These are phyloP conservation scores for Chaetomium sp. DNA, from an alignment of 2,329 filamentous ascomycete species.

Conservation along the genomic window DNA sequence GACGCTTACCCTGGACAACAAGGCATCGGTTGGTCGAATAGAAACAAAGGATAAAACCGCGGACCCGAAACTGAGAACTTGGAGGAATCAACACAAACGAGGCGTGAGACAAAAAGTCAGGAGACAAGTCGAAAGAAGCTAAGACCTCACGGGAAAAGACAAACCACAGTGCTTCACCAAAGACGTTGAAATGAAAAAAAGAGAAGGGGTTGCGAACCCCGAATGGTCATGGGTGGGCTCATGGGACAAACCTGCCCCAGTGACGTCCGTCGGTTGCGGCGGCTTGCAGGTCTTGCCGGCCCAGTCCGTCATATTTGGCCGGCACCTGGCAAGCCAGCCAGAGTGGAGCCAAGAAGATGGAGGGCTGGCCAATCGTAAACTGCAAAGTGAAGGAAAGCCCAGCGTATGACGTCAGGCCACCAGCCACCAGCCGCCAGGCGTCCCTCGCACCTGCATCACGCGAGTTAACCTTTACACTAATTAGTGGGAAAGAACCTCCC, in stretches of 20 bases:
- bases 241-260: neutral
- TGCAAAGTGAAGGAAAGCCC: too few species aligned
- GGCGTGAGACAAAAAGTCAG: too few species aligned
- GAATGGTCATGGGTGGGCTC: too few species aligned
- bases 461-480: neutral
- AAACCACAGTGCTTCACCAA: too few species aligned
- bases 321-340: neutral
- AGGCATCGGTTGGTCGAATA: neutral
- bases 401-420: slow-evolving; percentile 1
- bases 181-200: too few species aligned
- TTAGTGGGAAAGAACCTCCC: neutral
- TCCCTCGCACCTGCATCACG: neutral
- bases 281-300: neutral
- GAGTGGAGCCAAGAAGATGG: neutral
- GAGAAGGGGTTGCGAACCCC: too few species aligned
- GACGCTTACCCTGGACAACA: neutral
- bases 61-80: too few species aligned
- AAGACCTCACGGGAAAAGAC: too few species aligned
- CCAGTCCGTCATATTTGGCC: neutral
- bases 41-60: too few species aligned
- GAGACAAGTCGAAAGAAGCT: too few species aligned
- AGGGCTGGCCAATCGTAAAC: slow-evolving; percentile 12
- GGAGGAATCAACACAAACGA: too few species aligned
- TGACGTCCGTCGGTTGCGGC: slow-evolving; percentile 7
- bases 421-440: neutral